Base-by-base conservation (phyloP, 1,139 yeast species). In the Candida buenavistaensis region DNA sequence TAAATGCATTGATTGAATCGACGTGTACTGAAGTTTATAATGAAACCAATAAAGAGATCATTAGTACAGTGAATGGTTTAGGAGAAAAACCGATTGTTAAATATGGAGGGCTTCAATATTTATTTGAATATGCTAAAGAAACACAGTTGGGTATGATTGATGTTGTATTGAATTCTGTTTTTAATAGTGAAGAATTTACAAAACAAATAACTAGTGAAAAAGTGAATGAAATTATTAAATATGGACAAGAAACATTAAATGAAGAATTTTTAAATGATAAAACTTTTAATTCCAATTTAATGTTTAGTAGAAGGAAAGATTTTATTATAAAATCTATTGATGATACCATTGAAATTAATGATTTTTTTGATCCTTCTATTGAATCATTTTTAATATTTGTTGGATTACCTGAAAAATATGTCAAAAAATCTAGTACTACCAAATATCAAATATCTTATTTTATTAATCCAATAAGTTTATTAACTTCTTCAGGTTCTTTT, bases 281-380 rank as follows among this genome's bases (percentile, higher is more conserved):
- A 44, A 75, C 74, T 8, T 90, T 92, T 62, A 78, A 85, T 39
- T 76, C 86, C 11, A 83, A 80, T 16, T 72, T 84, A 32, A 92
- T 92, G 98, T 92, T 89, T 49, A 76, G 88, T 3, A 78, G 90
- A 47, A 72, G 73, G 38, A 75, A 74, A 30, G 96, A 92, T 50
- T 58, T 74, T 5, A 62, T 81, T 26, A 73, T 78, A 25, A 78
- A 82, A 45, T 69, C 75, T 32, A 64, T 90, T 30, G 68, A 74
- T 41, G 75, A 79, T 23, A 72, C 75, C 23, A 72, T 90, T 30
- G 77, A 81, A 11, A 36, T 85, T 2, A 39, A 69, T 12, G 97
- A 92, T 57, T 80, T 89, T 48, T 69, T 90, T 52, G 95, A 90
- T 48, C 89, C 89, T 1, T 73, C 83, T 1, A 54, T 77, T 45